phyloP scores from a whole-genome alignment of 176 grass and related monocot genomes.

The Musa itinerans region DNA sequence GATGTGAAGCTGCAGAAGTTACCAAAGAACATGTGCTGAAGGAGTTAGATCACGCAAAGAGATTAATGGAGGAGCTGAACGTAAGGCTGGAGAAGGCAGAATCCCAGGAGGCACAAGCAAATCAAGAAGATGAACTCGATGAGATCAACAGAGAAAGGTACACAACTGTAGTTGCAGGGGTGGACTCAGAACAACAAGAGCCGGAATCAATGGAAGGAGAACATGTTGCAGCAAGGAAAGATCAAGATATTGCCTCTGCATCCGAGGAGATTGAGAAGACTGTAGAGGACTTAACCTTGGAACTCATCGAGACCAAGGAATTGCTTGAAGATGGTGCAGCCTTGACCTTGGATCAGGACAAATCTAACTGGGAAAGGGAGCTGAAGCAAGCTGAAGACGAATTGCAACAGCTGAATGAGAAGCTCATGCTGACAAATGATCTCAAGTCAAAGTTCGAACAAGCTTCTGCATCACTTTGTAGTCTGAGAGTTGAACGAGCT shows the following conservation, averaged over 20 bases:
- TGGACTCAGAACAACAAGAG: conserved; percentile 1
- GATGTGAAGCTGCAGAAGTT: neutral
- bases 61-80: neutral
- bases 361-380: neutral
- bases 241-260: neutral
- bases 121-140: neutral
- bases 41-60: neutral
- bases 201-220: neutral
- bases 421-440: neutral
- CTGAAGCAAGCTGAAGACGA: conserved; percentile 1
- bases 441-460: neutral
- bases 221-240: conserved; percentile 1
- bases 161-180: neutral
- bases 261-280: neutral
- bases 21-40: neutral
- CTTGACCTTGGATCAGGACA: neutral
- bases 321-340: neutral
- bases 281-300: neutral
- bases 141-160: neutral
- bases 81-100: conserved; percentile 4
- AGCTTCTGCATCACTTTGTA: neutral
- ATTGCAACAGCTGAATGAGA: neutral
- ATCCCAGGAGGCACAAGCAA: neutral
- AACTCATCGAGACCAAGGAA: conserved; percentile 1
- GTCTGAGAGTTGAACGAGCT: neutral